Conservation (phyloP, 139 green algal genomes). For the Chlamydomonas eustigma region DNA sequence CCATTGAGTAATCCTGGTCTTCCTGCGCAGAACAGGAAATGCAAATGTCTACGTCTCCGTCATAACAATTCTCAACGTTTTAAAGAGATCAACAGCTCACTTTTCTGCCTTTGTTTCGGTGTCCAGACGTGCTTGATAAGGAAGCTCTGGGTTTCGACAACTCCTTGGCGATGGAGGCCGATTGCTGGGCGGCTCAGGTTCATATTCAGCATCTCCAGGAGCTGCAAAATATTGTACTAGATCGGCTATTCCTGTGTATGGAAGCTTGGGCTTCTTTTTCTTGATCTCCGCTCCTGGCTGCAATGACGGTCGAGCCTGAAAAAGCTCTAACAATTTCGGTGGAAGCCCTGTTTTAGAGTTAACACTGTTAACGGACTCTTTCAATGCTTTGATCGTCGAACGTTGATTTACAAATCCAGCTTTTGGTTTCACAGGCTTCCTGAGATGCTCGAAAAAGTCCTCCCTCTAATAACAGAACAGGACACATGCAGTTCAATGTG, state of each 20-base stretch:
- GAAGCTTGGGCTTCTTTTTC: conserved; percentile 41
- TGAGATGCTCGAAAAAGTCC: conserved; percentile 17
- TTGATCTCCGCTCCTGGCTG: conserved; percentile 6
- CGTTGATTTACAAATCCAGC: neutral
- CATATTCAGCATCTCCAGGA: conserved; percentile 69
- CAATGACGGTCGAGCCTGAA: conserved; percentile 46
- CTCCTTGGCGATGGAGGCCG: conserved; percentile 30
- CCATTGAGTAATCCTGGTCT: conserved; percentile 42
- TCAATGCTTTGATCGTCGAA: conserved; percentile 39
- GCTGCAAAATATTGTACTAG: conserved; percentile 66
- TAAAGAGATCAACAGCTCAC: conserved; percentile 28
- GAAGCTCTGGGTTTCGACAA: conserved; percentile 72
- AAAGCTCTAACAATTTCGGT: conserved; percentile 68
- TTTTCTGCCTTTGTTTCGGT: conserved; percentile 68
- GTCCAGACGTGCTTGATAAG: conserved; percentile 61
- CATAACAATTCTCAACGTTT: too few species aligned
- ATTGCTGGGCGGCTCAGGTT: conserved; percentile 46
- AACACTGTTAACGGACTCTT: conserved; percentile 46
- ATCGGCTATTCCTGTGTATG: conserved; percentile 55
- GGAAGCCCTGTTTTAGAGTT: conserved; percentile 73
- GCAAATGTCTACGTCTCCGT: neutral
- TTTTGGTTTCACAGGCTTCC: neutral
- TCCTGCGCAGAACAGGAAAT: conserved; percentile 31
- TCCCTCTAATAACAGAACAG: neutral
- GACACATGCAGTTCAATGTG: neutral